These are phyloP conservation scores for Acanthochlamys bracteata DNA, from an alignment of 106 monocot genomes.

Conservation along the genomic window DNA sequence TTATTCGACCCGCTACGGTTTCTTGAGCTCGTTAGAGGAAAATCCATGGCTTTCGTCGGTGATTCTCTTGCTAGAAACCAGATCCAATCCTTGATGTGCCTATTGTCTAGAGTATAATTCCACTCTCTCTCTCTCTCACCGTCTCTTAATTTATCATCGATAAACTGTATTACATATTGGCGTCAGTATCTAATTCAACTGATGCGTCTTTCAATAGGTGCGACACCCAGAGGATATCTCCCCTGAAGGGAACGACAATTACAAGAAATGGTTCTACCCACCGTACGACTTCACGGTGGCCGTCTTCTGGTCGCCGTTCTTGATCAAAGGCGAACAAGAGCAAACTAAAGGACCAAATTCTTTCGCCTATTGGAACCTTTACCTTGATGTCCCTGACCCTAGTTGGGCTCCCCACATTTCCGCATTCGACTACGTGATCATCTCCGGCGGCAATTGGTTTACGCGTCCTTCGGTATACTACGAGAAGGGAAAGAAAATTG, in stretches of 20 bases:
- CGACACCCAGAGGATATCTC: slow-evolving; percentile 14
- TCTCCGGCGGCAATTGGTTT: slow-evolving; percentile 59
- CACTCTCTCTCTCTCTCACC: too few relatives aligned
- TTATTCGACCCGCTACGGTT: slow-evolving; percentile 12
- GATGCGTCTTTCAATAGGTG: too few relatives aligned
- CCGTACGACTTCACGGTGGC: slow-evolving; percentile 38
- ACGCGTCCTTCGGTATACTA: slow-evolving; percentile 33
- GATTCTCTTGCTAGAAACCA: slow-evolving; percentile 27
- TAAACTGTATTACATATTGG: too few relatives aligned
- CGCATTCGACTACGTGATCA: slow-evolving; percentile 28
- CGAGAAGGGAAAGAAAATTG: slow-evolving; percentile 17
- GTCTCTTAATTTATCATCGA: too few relatives aligned
- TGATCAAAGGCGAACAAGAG: slow-evolving; percentile 17
- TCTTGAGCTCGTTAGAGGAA: slow-evolving; percentile 12
- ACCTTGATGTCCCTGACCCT: slow-evolving; percentile 35
- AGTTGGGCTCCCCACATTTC: slow-evolving; percentile 17
- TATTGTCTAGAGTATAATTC: slow-evolving; percentile 15
- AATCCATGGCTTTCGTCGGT: slow-evolving; percentile 18
- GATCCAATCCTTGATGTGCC: slow-evolving; percentile 33
- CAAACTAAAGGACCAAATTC: background rate
- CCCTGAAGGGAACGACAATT: background rate
- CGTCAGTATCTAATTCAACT: too few relatives aligned
- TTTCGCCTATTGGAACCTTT: slow-evolving; percentile 23
- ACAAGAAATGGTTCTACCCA: slow-evolving; percentile 29
- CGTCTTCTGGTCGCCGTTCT: slow-evolving; percentile 52